A percentile compares a stretch with the other conserved stretches of the same genome.
phyloP scores from a whole-genome alignment of 2,329 filamentous ascomycete species.

The Paecilomyces variotii region DNA sequence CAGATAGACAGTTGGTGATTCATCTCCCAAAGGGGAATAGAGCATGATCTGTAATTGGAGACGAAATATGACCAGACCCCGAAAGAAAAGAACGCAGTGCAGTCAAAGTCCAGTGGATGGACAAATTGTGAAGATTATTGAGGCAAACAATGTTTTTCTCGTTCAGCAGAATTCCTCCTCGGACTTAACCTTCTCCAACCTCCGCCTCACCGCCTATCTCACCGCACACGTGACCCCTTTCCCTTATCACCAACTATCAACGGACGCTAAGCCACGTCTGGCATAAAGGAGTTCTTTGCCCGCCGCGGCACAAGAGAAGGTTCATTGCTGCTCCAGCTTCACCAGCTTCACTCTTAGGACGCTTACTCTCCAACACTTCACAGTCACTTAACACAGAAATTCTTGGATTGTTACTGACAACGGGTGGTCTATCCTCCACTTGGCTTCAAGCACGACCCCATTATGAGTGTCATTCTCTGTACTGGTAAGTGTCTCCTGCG shows the following conservation, averaged over 20 bases:
- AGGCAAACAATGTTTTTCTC: neutral
- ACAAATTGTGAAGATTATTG: neutral
- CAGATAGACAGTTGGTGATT: neutral
- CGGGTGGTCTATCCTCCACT: neutral
- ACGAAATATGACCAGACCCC: no score
- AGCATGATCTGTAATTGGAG: neutral
- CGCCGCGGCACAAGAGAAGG: conserved; percentile 1
- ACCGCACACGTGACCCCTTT: neutral
- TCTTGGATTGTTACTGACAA: neutral
- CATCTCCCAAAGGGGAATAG: neutral
- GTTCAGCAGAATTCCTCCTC: neutral
- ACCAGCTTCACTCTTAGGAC: neutral
- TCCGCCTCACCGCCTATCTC: neutral
- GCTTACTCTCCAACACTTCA: neutral
- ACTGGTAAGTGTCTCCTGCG: conserved; percentile 45
- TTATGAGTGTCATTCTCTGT: conserved; percentile 60
- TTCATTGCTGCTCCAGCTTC: conserved; percentile 2
- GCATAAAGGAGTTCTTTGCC: neutral
- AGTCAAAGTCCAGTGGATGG: no score
- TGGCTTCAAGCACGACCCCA: conserved; percentile 2
- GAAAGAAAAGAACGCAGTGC: neutral
- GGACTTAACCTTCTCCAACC: neutral
- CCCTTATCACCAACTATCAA: neutral
- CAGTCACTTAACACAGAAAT: neutral
- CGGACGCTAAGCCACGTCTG: neutral